Base-by-base conservation (phyloP, 1,284 basidiomycete genomes). In the Ustilago loliicola region DNA sequence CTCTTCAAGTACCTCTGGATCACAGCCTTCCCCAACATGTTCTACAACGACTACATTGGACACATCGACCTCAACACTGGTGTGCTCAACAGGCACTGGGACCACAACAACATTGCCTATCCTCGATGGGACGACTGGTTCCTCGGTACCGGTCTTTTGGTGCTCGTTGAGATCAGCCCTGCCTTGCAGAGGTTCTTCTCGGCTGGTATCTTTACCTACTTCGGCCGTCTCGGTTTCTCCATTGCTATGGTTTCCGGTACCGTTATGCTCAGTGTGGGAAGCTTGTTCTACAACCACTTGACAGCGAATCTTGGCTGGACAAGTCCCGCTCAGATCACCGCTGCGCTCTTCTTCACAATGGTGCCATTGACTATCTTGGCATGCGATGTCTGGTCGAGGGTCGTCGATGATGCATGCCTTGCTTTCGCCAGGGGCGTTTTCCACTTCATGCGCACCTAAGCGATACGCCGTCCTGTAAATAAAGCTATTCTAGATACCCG, bases 91-190 rank as follows among this genome's bases (percentile, higher is more conserved):
- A 56, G 65, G 11, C 56, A 72, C 58, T 77, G 72, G 61, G 66
- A 79, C 48, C 56, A 62, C 62, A 64, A 61, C 66, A 67, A 67
- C 50, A 66, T 47, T 9, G 79, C 79, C 21, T 80, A 69, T 65
- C 79, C 81, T 4, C 73, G 81, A 57, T 72, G 79, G 56, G 81
- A 82, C 30, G 79, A 82, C 72, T 82, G 72, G 70, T 52, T 82
- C 45, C 61, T 82, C 19, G 66, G 61, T 21, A 71, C 79, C 15
- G 80, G 77, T 52, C 58, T 73, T n/a, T 38, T 82, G 10, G 63
- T 72, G 15, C 72, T 82, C 19, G 48, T 82, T 27, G 80, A 82
- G 54, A 57, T 82, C 45, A 72, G 61, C 55, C 72, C 66, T 11
- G 45, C 47, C 10, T 70, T 72, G 6, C 76, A 73, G 23, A 61